These are phyloP conservation scores for Rickenella mellea DNA, from an alignment of 768 basidiomycete genomes.

Conservation along the genomic window DNA sequence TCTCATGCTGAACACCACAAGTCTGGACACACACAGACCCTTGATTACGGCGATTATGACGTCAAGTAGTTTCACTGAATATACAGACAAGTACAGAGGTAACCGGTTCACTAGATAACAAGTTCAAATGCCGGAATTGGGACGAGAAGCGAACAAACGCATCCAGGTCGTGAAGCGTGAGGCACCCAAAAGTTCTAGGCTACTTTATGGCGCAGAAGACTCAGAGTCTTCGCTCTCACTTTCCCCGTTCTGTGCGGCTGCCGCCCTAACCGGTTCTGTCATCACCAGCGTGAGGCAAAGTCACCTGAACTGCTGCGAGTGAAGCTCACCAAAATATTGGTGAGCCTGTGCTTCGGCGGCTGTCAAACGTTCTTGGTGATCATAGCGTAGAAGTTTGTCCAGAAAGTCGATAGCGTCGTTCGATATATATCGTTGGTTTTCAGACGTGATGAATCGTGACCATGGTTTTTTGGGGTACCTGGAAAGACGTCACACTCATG, in stretches of 20 bases:
- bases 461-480: constrained; percentile 93
- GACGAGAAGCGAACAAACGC: too few relatives aligned
- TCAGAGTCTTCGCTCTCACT: constrained; percentile 43
- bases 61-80: too few relatives aligned
- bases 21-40: too few relatives aligned
- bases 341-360: constrained; percentile 89
- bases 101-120: too few relatives aligned
- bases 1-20: too few relatives aligned
- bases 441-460: constrained; percentile 90
- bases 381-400: constrained; percentile 91
- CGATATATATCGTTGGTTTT: constrained; percentile 92
- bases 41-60: too few relatives aligned
- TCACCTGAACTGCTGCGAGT: constrained; percentile 8
- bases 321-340: constrained; percentile 74
- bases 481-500: constrained; percentile 4
- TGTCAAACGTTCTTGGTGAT: constrained; percentile 94
- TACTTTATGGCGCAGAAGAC: constrained; percentile 12
- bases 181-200: too few relatives aligned
- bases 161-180: too few relatives aligned
- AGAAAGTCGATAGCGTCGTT: constrained; percentile 96
- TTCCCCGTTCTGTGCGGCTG: constrained; percentile 44
- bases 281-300: constrained; percentile 10
- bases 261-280: constrained; percentile 61
- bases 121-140: too few relatives aligned
- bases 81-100: too few relatives aligned